Conservation (phyloP, 1,139 yeast genomes). For the Saccharomycopsis hybrid region DNA sequence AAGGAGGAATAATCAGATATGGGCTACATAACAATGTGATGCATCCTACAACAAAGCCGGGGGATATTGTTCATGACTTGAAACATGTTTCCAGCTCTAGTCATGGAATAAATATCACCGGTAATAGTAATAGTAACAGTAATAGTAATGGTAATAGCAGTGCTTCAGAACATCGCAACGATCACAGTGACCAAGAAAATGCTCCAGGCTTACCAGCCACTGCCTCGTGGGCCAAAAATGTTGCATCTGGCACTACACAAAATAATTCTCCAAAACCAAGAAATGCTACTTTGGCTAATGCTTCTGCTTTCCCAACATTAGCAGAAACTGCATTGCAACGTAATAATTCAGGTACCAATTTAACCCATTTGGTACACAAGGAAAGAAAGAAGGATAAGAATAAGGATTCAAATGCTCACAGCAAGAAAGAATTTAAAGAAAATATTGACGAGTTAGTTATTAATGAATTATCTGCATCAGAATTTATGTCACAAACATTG, state of each 20-base stretch:
- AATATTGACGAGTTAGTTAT: constrained; percentile 29
- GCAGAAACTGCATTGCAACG: constrained; percentile 48
- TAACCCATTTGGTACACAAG: constrained; percentile 18
- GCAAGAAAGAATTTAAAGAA: constrained; percentile 26
- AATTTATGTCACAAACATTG: constrained; percentile 33
- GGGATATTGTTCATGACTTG: constrained; percentile 2
- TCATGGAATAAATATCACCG: too few relatives aligned
- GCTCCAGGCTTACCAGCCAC: constrained; percentile 28
- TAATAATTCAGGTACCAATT: constrained; percentile 20
- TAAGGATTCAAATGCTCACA: constrained; percentile 23
- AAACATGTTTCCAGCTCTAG: too few relatives aligned
- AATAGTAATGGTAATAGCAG: constrained; percentile 9
- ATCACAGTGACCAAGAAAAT: constrained; percentile 18
- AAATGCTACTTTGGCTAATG: constrained; percentile 38
- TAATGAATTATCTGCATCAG: constrained; percentile 30
- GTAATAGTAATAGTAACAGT: constrained; percentile 24
- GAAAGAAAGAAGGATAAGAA: constrained; percentile 30
- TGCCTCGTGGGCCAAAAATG: constrained; percentile 32
- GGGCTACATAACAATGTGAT: constrained; percentile 23
- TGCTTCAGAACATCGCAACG: background rate
- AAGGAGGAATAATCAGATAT: constrained; percentile 29
- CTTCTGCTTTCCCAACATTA: constrained; percentile 66
- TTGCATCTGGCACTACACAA: constrained; percentile 29
- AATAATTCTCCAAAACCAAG: constrained; percentile 32
- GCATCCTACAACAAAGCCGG: too few relatives aligned